Evolutionary conservation across 2,329 filamentous ascomycete genomes (phyloP).

Genomic region (Knoxdaviesia proteae): DNA sequence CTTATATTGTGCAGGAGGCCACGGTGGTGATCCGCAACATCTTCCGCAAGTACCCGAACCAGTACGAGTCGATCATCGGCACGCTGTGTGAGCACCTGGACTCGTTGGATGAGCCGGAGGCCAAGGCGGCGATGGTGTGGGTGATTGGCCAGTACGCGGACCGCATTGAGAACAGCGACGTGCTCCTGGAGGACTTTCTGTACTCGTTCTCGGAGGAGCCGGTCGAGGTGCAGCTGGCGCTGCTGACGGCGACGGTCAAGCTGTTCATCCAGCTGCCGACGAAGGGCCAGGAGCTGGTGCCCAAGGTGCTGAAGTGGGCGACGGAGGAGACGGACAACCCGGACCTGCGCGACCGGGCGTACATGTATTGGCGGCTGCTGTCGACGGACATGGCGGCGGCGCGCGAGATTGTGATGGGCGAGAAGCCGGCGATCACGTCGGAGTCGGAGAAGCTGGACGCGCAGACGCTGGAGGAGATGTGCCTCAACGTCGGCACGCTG

Average conservation of each 20-base stretch:
- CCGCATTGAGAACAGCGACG: constrained; percentile 91
- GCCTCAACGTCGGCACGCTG: constrained; percentile 83
- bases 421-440: constrained; percentile 89
- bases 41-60: constrained; percentile 96
- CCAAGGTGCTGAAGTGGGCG: constrained; percentile 91
- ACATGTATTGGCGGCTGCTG: constrained; percentile 97
- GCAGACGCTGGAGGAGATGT: constrained; percentile 86
- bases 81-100: constrained; percentile 92
- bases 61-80: constrained; percentile 94
- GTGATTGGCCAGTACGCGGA: constrained; percentile 97
- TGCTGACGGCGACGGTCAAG: constrained; percentile 92
- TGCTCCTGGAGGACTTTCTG: constrained; percentile 81
- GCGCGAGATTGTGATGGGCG: constrained; percentile 82
- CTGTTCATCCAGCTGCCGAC: constrained; percentile 93
- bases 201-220: constrained; percentile 88
- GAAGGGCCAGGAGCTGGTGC: constrained; percentile 81
- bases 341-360: constrained; percentile 82
- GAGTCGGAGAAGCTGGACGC: constrained; percentile 90
- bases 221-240: constrained; percentile 82
- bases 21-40: constrained; percentile 98
- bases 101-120: constrained; percentile 89
- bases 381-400: constrained; percentile 80
- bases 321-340: constrained; percentile 99
- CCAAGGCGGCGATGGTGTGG: constrained; percentile 98
- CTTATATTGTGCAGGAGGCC: constrained; percentile 96